These are phyloP conservation scores for Zancudomyces culisetae DNA, from an alignment of 371 early-diverging fungal species.

Conservation along the genomic window DNA sequence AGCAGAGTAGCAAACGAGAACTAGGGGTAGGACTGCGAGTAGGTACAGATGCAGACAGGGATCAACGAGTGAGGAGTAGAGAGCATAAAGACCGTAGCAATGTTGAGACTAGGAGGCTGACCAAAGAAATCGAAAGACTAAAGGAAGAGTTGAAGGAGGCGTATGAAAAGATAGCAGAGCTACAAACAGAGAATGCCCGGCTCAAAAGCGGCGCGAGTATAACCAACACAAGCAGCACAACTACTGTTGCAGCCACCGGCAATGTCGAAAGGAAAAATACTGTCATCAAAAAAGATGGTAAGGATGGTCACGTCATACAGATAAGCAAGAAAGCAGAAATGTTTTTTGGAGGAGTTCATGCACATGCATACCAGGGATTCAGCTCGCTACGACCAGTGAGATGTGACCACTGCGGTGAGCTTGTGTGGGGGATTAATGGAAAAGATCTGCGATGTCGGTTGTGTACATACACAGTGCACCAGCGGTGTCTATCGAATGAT, in stretches of 20 bases:
- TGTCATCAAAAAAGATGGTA: not conserved
- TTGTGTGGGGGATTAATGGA: conserved; percentile 55
- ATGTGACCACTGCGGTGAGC: conserved; percentile 68
- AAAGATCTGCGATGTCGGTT: conserved; percentile 52
- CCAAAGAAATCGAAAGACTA: not conserved
- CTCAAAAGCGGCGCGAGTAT: not conserved
- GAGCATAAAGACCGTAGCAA: conserved; percentile 5
- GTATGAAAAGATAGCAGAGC: not conserved
- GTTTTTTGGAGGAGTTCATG: conserved; percentile 1
- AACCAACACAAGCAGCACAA: not conserved
- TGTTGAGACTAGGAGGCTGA: conserved; percentile 5
- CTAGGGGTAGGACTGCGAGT: not conserved
- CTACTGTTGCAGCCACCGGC: no score
- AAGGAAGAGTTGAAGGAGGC: not conserved
- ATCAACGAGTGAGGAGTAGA: not conserved
- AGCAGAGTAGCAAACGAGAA: not conserved
- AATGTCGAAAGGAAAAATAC: not conserved
- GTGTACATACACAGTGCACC: conserved; percentile 41
- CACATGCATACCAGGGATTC: conserved; percentile 11
- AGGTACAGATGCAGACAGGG: not conserved
- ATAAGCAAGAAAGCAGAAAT: conserved; percentile 1
- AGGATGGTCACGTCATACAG: not conserved
- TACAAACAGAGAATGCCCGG: not conserved
- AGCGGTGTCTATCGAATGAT: conserved; percentile 27
- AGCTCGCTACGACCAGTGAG: conserved; percentile 37